Percentiles rank a stretch among this genome's conserved stretches.
These are phyloP conservation scores for Penicillium sp. DNA, from an alignment of 2,329 filamentous ascomycete genomes.

Conservation along the genomic window DNA sequence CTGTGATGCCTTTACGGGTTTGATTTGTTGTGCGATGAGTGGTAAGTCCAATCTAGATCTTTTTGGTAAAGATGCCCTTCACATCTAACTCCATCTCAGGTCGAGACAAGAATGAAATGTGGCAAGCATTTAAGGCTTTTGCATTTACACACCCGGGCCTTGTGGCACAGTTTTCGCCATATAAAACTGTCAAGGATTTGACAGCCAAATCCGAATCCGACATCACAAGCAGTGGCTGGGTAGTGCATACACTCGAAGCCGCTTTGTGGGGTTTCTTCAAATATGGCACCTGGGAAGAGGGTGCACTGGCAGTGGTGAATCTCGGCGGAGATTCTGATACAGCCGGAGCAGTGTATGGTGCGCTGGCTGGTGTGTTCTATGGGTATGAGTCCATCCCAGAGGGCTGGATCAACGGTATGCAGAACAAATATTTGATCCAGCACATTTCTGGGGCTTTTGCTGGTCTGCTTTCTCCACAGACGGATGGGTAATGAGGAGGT, in stretches of 20 bases:
- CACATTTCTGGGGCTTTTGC: conserved; percentile 11
- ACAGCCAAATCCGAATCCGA: conserved; percentile 12
- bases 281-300: conserved; percentile 34
- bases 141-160: conserved; percentile 11
- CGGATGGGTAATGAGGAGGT: neutral
- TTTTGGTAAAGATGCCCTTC: no score
- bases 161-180: conserved; percentile 5
- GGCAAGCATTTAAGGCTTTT: conserved; percentile 3
- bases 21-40: conserved; percentile 31
- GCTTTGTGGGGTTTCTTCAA: conserved; percentile 44
- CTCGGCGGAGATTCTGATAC: conserved; percentile 44
- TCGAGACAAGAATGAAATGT: conserved; percentile 15
- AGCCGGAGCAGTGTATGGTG: conserved; percentile 43
- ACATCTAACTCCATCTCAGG: conserved; percentile 3
- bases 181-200: conserved; percentile 26
- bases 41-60: conserved; percentile 7
- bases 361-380: conserved; percentile 42
- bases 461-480: neutral
- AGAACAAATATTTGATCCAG: conserved; percentile 20
- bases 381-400: conserved; percentile 31
- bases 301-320: conserved; percentile 41
- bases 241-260: conserved; percentile 41
- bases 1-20: conserved; percentile 36
- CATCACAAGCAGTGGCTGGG: conserved; percentile 39
- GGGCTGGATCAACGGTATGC: conserved; percentile 28